Evolutionary conservation across 306 rosid genomes (phyloP).

Genomic region (Acacia melanoxylon): DNA sequence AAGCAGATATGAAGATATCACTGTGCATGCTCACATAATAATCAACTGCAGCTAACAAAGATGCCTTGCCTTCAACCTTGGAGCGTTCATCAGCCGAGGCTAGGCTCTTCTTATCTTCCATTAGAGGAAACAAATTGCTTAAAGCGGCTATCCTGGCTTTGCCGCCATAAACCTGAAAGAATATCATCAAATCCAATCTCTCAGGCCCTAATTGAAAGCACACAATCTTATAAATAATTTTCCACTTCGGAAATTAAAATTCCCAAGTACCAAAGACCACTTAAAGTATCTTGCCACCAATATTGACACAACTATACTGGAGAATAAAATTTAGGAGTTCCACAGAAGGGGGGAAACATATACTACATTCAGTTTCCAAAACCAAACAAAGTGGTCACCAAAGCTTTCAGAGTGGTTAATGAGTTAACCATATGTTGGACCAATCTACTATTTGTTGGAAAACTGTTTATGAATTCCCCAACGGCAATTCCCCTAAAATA

Average conservation of each 20-base stretch:
- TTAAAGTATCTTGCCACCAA: conserved; percentile 4
- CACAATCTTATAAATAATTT: not conserved
- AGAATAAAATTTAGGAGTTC: not conserved
- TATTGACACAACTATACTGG: not conserved
- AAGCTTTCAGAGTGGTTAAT: not conserved
- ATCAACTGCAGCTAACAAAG: conserved; percentile 85
- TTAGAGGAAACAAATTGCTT: conserved; percentile 69
- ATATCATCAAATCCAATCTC: conserved; percentile 17
- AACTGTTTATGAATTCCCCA: not conserved
- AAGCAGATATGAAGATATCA: conserved; percentile 92
- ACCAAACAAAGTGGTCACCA: not conserved
- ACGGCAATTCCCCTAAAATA: conserved; percentile 7
- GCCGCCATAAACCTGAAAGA: conserved; percentile 87
- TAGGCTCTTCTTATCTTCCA: conserved; percentile 94
- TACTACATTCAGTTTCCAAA: not conserved
- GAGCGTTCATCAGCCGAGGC: conserved; percentile 66
- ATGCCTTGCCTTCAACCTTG: conserved; percentile 83
- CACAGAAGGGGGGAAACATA: not conserved
- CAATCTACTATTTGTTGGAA: not conserved
- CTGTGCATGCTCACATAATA: conserved; percentile 95
- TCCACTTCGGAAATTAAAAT: not conserved
- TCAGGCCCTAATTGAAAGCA: conserved; percentile 24
- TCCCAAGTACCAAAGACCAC: not conserved
- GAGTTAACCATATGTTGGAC: not conserved
- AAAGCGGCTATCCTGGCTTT: conserved; percentile 79